Percentiles rank a stretch among this genome's conserved stretches.
Evolutionary conservation across 345 rosid genomes (phyloP).

Genomic region (Nephelium lappaceum): DNA sequence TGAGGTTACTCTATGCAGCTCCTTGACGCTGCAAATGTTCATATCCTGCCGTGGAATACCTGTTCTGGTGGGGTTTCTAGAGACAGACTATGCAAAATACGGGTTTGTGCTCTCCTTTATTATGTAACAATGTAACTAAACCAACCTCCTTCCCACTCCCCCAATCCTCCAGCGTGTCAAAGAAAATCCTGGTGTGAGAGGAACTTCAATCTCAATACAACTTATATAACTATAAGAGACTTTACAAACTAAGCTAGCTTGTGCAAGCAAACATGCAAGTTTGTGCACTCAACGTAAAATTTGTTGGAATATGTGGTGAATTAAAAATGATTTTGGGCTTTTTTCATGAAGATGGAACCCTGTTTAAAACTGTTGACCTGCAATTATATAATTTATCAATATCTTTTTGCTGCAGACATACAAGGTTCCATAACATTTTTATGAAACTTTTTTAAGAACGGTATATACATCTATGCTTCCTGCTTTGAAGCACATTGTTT

Average conservation of each 20-base stretch:
- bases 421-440: background rate
- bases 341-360: background rate
- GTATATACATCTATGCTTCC: background rate
- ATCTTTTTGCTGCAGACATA: background rate
- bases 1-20: conserved; percentile 52
- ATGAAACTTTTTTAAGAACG: background rate
- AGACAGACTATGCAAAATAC: conserved; percentile 94
- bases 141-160: background rate
- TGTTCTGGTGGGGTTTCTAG: conserved; percentile 89
- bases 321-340: background rate
- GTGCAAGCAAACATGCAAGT: background rate
- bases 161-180: background rate
- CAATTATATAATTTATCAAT: background rate
- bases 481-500: background rate
- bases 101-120: conserved; percentile 52
- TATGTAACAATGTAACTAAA: background rate
- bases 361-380: background rate
- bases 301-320: background rate
- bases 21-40: conserved; percentile 98
- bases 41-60: conserved; percentile 97
- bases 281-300: background rate
- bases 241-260: background rate
- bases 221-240: background rate
- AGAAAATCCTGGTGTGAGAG: background rate
- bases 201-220: background rate